Base-by-base conservation (phyloP, 2,329 filamentous ascomycete genomes). In the Rhinocladiella mackenziei region DNA sequence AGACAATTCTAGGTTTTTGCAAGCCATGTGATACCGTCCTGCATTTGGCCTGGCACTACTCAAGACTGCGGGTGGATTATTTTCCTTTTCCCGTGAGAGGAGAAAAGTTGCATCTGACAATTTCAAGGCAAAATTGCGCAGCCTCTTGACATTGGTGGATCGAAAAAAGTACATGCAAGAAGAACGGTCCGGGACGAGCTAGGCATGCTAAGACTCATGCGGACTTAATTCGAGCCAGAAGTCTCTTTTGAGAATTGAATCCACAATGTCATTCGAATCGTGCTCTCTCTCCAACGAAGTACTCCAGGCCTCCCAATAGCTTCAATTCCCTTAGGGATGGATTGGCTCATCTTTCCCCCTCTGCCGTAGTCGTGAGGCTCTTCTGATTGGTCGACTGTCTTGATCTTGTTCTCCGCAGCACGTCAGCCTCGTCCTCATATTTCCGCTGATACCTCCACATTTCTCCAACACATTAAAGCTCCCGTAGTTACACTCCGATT, bases 201-300 rank as follows among this genome's bases (percentile, higher is more conserved):
- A 45, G 47, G 51, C 49, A 53, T 50, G 55, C 55, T 54, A 57
- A 57, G 55, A 57, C 55, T 56, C 55, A 57, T 55, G 53, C 55
- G 55, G 55, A 55, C 55, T 50, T 50, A 39, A 32, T 37, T 50
- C 48, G 48, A 53, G 50, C 48, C 47, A 50, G 32, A 36, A 31
- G 31, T 42, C 39, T 38, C 38, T 51, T 35, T 43, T 36, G 39
- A 45, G 45, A 39, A 50, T 41, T 49, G 39, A n/a, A 49, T 45
- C 43, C 42, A 39, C 36, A 49, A 50, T 51, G 48, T 51, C 48
- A 50, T 20, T 38, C 23, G 8, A 26, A 26, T 26, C 23, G n/a
- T n/a, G n/a, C n/a, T n/a, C n/a, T n/a, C n/a, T n/a, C n/a, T n/a
- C n/a, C n/a, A n/a, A n/a, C n/a, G n/a, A n/a, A n/a, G n/a, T n/a